A percentile compares a stretch with the other conserved stretches of the same genome.
Conservation (phyloP, 2,329 filamentous ascomycete genomes). For the Ramularia endophylla region DNA sequence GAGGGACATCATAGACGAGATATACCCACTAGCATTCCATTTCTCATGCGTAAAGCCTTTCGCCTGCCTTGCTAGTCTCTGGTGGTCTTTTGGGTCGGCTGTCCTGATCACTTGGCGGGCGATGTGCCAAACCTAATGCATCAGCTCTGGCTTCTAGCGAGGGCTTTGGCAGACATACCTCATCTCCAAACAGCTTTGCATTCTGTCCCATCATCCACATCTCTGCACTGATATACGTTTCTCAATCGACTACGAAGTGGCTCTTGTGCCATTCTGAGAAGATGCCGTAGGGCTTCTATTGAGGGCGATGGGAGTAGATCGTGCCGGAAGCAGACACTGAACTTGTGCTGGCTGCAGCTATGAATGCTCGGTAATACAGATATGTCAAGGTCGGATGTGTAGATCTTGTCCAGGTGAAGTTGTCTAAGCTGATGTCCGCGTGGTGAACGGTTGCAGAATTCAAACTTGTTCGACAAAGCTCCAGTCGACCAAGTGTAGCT, state of each 20-base stretch:
- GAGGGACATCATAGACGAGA: too few relatives aligned
- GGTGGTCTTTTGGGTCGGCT: slow-evolving; percentile 43
- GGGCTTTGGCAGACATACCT: slow-evolving; percentile 21
- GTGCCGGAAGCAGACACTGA: too few relatives aligned
- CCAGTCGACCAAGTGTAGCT: too few relatives aligned
- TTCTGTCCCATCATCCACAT: slow-evolving; percentile 48
- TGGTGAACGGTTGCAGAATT: too few relatives aligned
- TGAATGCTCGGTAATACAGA: too few relatives aligned
- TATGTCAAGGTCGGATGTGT: too few relatives aligned
- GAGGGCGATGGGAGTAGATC: too few relatives aligned
- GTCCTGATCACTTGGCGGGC: slow-evolving; percentile 47
- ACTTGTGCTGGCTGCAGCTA: too few relatives aligned
- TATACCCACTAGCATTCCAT: slow-evolving; percentile 43
- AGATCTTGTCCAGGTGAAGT: too few relatives aligned
- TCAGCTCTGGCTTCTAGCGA: background rate
- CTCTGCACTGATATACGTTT: slow-evolving; percentile 36
- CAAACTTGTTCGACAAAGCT: too few relatives aligned
- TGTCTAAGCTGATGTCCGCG: too few relatives aligned
- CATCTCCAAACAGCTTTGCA: slow-evolving; percentile 38
- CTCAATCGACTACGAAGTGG: slow-evolving; percentile 41
- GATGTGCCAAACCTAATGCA: slow-evolving; percentile 23
- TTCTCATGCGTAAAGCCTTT: slow-evolving; percentile 44
- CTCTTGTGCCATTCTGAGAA: slow-evolving; percentile 59
- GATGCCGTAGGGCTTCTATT: slow-evolving; percentile 41
- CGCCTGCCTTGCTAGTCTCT: slow-evolving; percentile 52